Conservation (phyloP, 768 basidiomycete species). For the Tulasnella sp. region DNA sequence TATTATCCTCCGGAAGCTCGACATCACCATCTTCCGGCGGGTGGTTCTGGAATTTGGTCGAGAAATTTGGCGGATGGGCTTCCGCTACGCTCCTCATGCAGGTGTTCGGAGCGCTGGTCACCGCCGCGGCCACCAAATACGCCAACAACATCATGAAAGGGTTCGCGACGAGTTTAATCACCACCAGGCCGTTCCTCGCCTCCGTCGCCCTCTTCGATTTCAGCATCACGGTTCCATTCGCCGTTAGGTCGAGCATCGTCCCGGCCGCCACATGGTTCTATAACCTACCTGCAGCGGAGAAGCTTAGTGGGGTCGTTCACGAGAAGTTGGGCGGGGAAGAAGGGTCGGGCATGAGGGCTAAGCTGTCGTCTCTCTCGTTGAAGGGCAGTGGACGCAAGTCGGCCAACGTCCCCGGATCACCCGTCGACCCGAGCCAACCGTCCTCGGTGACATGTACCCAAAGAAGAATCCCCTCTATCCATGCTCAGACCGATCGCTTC, state of each 20-base stretch:
- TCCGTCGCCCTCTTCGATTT: constrained; percentile 87
- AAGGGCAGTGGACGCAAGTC: neutral
- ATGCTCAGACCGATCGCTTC: constrained; percentile 5
- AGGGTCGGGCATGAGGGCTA: too few species aligned
- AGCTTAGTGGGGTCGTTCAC: neutral
- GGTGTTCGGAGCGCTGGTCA: constrained; percentile 51
- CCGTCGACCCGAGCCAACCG: constrained; percentile 4
- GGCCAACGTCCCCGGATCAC: neutral
- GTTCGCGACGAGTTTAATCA: constrained; percentile 90
- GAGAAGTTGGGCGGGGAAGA: too few species aligned
- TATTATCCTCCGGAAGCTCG: constrained; percentile 47
- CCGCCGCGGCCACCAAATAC: constrained; percentile 91
- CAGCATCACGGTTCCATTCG: constrained; percentile 59
- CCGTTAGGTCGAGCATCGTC: constrained; percentile 76
- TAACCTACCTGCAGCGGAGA: constrained; percentile 38
- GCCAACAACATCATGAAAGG: constrained; percentile 89
- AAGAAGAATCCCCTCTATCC: neutral
- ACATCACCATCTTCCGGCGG: constrained; percentile 28
- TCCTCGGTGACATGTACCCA: neutral
- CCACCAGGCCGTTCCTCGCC: constrained; percentile 89
- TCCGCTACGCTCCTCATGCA: constrained; percentile 54
- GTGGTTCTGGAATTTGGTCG: constrained; percentile 48
- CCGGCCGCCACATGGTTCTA: constrained; percentile 88
- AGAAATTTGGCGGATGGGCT: constrained; percentile 80
- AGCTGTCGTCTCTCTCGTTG: too few species aligned